phyloP scores from a whole-genome alignment of 2,329 filamentous ascomycete species.

The Curvularia verruculosa region DNA sequence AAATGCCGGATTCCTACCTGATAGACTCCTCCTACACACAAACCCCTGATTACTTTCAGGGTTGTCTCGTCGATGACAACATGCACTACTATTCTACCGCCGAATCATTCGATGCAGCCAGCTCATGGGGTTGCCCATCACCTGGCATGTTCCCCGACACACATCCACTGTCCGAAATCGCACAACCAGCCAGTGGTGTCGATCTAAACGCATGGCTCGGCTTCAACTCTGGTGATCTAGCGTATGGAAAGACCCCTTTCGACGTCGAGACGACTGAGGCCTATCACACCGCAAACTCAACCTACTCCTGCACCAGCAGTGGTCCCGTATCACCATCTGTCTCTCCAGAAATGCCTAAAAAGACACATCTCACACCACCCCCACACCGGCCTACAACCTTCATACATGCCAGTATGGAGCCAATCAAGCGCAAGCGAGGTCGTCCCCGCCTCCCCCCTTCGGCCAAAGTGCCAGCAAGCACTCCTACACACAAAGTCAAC shows the following conservation, averaged over 20 bases:
- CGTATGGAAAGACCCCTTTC: background rate
- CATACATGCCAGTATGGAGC: conserved; percentile 2
- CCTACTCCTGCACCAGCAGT: background rate
- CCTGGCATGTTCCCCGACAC: background rate
- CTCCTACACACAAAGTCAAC: background rate
- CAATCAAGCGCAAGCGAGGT: conserved; percentile 11
- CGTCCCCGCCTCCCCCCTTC: conserved; percentile 11
- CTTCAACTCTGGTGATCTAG: background rate
- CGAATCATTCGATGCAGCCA: background rate
- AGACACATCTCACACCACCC: background rate
- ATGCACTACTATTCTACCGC: background rate
- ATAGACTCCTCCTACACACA: background rate
- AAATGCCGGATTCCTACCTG: background rate
- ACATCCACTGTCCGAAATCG: background rate
- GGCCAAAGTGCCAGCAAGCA: conserved; percentile 1
- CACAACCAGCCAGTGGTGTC: background rate
- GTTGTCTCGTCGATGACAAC: background rate
- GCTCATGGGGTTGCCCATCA: background rate
- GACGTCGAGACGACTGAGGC: background rate
- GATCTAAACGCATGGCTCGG: background rate
- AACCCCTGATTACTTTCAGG: background rate
- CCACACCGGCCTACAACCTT: background rate
- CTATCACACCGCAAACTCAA: background rate
- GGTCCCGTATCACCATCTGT: background rate
- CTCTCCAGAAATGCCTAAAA: background rate